Conservation (phyloP, 1,284 basidiomycete species). For the Ganoderma lucidum region DNA sequence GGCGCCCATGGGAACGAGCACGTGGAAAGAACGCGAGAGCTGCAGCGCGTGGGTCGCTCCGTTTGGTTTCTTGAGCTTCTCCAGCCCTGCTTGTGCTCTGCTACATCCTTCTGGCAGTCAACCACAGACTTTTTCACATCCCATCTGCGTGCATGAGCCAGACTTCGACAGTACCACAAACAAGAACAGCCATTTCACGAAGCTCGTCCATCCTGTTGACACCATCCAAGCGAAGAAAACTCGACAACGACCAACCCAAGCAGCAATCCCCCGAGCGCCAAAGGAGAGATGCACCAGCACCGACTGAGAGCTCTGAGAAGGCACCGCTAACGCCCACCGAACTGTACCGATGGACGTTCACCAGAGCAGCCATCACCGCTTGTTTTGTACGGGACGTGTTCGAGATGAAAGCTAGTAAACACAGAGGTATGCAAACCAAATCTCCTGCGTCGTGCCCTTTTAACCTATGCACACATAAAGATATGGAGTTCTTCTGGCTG, state of each 20-base stretch:
- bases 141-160: conserved; percentile 22
- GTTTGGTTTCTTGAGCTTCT: conserved; percentile 36
- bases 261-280: background rate
- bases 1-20: background rate
- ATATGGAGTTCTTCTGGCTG: conserved; percentile 70
- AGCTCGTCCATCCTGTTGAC: conserved; percentile 27
- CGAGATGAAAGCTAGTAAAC: conserved; percentile 54
- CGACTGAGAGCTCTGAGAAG: background rate
- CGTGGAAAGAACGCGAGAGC: conserved; percentile 7
- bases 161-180: conserved; percentile 20
- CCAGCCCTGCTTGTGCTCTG: background rate
- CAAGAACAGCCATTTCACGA: conserved; percentile 17
- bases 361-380: conserved; percentile 60
- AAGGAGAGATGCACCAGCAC: background rate
- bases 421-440: conserved; percentile 45
- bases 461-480: conserved; percentile 19
- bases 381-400: conserved; percentile 71
- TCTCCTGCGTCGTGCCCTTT: background rate
- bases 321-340: conserved; percentile 22
- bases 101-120: background rate
- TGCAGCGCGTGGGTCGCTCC: background rate
- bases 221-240: conserved; percentile 23
- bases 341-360: conserved; percentile 69
- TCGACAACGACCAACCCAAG: background rate
- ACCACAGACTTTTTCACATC: background rate